These are phyloP conservation scores for Penstemon eatonii DNA, from an alignment of 257 asterid genomes.

Conservation along the genomic window DNA sequence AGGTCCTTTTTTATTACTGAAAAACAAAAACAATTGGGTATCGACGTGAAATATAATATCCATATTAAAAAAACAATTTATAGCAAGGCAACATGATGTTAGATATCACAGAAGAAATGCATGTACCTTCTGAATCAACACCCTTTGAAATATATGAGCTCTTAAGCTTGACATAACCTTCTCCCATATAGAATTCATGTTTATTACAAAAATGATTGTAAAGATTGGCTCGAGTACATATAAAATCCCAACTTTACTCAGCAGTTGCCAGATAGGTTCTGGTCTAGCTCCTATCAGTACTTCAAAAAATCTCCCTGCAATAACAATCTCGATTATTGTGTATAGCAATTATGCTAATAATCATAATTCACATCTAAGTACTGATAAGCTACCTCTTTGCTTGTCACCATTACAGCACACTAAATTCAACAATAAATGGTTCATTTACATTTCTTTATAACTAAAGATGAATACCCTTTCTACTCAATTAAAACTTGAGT, in stretches of 20 bases:
- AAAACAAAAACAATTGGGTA: not conserved
- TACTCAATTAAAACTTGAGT: too few species aligned
- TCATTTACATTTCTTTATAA: too few species aligned
- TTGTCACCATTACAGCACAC: not conserved
- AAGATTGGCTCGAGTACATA: conserved; percentile 78
- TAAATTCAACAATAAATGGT: too few species aligned
- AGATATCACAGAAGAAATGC: conserved; percentile 1
- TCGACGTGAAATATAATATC: too few species aligned
- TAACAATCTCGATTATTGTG: conserved; percentile 24
- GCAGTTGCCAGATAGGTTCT: conserved; percentile 67
- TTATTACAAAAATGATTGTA: conserved; percentile 70
- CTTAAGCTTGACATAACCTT: conserved; percentile 95
- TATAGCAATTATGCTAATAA: not conserved
- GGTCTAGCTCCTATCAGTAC: conserved; percentile 78
- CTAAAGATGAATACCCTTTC: too few species aligned
- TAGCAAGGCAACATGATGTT: conserved; percentile 1
- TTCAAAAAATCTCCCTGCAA: conserved; percentile 86
- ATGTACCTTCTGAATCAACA: conserved; percentile 90
- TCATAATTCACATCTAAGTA: not conserved
- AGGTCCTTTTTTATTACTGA: too few species aligned
- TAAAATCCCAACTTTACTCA: conserved; percentile 66
- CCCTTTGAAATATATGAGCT: conserved; percentile 89
- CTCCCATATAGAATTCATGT: conserved; percentile 95
- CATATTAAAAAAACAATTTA: not conserved
- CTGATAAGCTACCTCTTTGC: not conserved